Conservation (phyloP, 345 rosid genomes). For the Rhodamnia argentea region DNA sequence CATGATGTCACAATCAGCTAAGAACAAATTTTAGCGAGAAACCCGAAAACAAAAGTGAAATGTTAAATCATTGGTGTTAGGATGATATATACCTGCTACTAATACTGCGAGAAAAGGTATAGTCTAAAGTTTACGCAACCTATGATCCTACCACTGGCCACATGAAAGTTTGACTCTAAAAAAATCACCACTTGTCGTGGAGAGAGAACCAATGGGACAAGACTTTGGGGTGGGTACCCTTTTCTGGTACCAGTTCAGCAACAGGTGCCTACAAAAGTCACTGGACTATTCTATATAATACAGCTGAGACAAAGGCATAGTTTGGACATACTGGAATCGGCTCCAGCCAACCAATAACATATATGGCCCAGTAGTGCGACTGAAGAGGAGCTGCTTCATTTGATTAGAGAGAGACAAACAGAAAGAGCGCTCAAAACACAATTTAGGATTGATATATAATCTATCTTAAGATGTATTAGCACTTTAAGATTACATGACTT, state of each 20-base stretch:
- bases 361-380: not conserved
- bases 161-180: not conserved
- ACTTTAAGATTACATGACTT: not conserved
- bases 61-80: not conserved
- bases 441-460: not conserved
- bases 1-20: not conserved
- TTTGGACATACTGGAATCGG: not conserved
- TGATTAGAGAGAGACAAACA: not conserved
- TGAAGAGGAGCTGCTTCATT: not conserved
- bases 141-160: not conserved
- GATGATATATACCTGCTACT: not conserved
- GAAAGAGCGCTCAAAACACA: not conserved
- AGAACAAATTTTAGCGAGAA: not conserved
- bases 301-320: not conserved
- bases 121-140: not conserved
- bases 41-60: not conserved
- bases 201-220: not conserved
- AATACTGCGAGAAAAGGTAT: not conserved
- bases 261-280: not conserved
- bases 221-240: not conserved
- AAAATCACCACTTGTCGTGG: not conserved
- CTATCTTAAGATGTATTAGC: not conserved
- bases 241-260: not conserved
- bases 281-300: not conserved
- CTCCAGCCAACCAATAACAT: not conserved